Conservation (phyloP, 768 basidiomycete species). For the Leccinum imitatum region DNA sequence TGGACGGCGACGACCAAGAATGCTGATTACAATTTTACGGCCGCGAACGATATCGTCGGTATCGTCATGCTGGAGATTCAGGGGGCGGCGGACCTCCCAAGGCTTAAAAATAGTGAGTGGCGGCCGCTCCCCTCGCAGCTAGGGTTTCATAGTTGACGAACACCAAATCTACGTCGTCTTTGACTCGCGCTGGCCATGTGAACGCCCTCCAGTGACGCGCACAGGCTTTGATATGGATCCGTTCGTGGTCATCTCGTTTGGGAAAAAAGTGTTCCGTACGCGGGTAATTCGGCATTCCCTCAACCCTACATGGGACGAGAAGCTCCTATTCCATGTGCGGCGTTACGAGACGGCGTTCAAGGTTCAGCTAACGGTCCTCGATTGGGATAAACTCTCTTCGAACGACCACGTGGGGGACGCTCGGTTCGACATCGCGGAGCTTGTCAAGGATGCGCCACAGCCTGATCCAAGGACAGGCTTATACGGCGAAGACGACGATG, state of each 20-base stretch:
- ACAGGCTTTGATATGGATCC: constrained; percentile 97
- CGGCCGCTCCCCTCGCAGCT: neutral
- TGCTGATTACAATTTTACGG: constrained; percentile 57
- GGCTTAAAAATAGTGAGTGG: constrained; percentile 78
- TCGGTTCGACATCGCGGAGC: constrained; percentile 64
- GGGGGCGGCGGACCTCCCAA: constrained; percentile 80
- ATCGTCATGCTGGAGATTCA: constrained; percentile 95
- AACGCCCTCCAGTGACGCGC: constrained; percentile 61
- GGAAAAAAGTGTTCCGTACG: no score
- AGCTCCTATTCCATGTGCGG: constrained; percentile 92
- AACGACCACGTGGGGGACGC: constrained; percentile 91
- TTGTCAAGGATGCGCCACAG: constrained; percentile 66
- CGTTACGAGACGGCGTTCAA: constrained; percentile 79
- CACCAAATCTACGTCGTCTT: neutral
- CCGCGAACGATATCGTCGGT: constrained; percentile 82
- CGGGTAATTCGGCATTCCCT: no score
- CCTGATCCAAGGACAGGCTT: constrained; percentile 56
- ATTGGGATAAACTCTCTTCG: constrained; percentile 92
- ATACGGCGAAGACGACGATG: constrained; percentile 37
- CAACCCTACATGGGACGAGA: constrained; percentile 77
- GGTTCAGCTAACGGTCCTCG: constrained; percentile 80
- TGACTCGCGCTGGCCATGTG: neutral
- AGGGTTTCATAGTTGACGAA: constrained; percentile 2
- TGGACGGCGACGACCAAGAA: constrained; percentile 38
- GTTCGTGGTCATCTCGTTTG: constrained; percentile 75